A percentile compares a stretch with the other conserved stretches of the same genome.
Evolutionary conservation across 1,139 yeast species (phyloP).

Genomic region (Insectozyma bohioensis): DNA sequence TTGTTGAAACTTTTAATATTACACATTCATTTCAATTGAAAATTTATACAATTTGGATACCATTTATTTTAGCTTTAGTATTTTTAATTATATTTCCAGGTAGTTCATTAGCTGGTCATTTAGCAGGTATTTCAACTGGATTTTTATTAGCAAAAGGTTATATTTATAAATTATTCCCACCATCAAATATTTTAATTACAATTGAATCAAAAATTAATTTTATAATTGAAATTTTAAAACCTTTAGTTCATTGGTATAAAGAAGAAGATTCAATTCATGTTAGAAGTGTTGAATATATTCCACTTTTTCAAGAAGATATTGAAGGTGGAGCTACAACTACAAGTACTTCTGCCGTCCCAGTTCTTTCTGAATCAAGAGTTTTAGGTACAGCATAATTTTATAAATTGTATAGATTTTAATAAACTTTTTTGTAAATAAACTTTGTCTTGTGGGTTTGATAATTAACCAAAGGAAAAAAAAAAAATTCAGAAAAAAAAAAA

Average conservation of each 20-base stretch:
- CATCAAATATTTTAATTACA: conserved; percentile 61
- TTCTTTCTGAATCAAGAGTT: conserved; percentile 10
- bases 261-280: conserved; percentile 55
- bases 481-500: not conserved
- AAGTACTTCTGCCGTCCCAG: not conserved
- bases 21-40: conserved; percentile 21
- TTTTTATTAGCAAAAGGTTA: conserved; percentile 56
- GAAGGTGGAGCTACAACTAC: conserved; percentile 16
- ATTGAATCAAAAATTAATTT: conserved; percentile 58
- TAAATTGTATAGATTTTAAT: no score
- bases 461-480: not conserved
- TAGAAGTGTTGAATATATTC: conserved; percentile 41
- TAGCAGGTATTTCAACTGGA: conserved; percentile 42
- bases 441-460: no score
- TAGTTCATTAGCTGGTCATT: conserved; percentile 75
- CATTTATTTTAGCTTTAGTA: conserved; percentile 54
- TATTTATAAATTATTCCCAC: conserved; percentile 59
- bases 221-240: conserved; percentile 54
- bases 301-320: conserved; percentile 28
- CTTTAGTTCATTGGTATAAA: conserved; percentile 50
- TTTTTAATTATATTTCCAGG: conserved; percentile 48
- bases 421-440: no score
- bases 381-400: conserved; percentile 11
- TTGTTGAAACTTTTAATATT: conserved; percentile 20
- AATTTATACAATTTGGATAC: conserved; percentile 64